Percentiles rank a stretch among this genome's conserved stretches.
phyloP scores from a whole-genome alignment of 768 basidiomycete genomes.

The Lactifluus subvellereus region DNA sequence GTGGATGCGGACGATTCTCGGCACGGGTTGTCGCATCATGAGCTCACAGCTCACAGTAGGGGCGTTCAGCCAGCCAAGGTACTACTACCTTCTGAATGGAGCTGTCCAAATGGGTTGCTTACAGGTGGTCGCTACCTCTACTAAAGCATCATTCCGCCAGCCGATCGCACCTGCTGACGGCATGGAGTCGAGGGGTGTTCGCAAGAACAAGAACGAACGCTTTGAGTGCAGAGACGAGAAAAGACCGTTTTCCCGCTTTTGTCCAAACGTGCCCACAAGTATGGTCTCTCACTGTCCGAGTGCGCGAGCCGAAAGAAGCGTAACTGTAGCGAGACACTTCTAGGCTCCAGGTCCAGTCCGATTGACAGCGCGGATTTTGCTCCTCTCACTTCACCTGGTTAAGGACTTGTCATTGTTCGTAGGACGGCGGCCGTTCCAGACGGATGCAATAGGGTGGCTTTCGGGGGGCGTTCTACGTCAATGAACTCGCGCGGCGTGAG shows the following conservation, averaged over 20 bases:
- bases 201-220: neutral
- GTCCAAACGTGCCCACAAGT: neutral
- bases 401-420: neutral
- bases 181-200: neutral
- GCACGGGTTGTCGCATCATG: neutral
- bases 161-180: neutral
- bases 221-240: neutral
- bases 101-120: neutral
- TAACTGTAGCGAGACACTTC: neutral
- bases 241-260: neutral
- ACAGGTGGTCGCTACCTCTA: neutral
- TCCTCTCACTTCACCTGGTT: neutral
- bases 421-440: neutral
- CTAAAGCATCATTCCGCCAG: neutral
- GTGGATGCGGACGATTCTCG: neutral
- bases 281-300: neutral
- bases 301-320: neutral
- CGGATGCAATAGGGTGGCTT: conserved; percentile 2
- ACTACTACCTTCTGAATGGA: neutral
- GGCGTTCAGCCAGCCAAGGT: neutral
- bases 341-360: neutral
- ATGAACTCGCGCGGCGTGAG: neutral
- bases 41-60: neutral
- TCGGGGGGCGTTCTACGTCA: neutral
- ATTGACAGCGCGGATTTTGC: neutral